Conservation (phyloP, 306 rosid species). For the Trifolium pratense region DNA sequence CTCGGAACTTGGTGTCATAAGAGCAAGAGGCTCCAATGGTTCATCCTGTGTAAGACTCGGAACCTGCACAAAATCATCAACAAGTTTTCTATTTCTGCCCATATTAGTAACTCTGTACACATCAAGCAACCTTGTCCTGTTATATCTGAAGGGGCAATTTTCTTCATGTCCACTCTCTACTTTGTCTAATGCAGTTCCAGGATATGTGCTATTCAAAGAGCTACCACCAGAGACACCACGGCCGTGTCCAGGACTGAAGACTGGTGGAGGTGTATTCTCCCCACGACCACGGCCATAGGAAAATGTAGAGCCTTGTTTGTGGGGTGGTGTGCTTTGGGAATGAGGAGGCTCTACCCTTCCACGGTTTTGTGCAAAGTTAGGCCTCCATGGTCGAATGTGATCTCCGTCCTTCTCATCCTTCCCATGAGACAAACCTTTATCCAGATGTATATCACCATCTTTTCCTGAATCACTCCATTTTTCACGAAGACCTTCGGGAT, state of each 20-base stretch:
- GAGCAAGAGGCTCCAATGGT: conserved; percentile 80
- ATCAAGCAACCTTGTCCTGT: conserved; percentile 79
- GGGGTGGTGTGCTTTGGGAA: conserved; percentile 58
- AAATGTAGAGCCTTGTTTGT: conserved; percentile 63
- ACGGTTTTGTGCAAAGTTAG: conserved; percentile 66
- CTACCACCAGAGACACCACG: conserved; percentile 57
- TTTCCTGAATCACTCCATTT: conserved; percentile 73
- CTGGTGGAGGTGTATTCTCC: conserved; percentile 67
- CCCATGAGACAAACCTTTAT: conserved; percentile 66
- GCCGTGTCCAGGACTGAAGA: conserved; percentile 69
- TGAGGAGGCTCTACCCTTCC: conserved; percentile 76
- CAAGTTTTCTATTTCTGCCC: conserved; percentile 46
- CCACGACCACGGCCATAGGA: conserved; percentile 77
- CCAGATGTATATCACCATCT: conserved; percentile 68
- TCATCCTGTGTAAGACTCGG: conserved; percentile 71
- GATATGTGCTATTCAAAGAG: conserved; percentile 49
- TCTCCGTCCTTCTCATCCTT: conserved; percentile 96
- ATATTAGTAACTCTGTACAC: conserved; percentile 68
- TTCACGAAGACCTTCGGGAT: conserved; percentile 72
- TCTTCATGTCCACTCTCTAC: conserved; percentile 70
- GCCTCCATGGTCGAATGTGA: conserved; percentile 88
- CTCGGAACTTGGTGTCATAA: conserved; percentile 65
- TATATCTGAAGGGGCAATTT: conserved; percentile 59
- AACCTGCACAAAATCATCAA: conserved; percentile 74
- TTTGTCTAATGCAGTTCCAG: conserved; percentile 54